Percentiles rank a stretch among this genome's conserved stretches.
These are phyloP conservation scores for Emmonsia crescens DNA, from an alignment of 2,329 filamentous ascomycete genomes.

Conservation along the genomic window DNA sequence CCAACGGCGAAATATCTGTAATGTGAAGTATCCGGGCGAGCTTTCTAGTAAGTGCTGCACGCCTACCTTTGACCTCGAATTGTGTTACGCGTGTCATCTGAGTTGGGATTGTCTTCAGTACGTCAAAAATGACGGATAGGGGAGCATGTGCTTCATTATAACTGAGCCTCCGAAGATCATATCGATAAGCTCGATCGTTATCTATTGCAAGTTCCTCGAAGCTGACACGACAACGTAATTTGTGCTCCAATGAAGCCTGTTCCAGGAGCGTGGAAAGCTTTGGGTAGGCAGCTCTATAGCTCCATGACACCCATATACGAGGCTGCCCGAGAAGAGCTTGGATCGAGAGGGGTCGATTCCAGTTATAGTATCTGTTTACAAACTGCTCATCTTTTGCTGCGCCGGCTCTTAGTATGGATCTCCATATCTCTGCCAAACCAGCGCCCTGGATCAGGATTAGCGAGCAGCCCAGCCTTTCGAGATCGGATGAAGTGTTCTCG, in stretches of 20 bases:
- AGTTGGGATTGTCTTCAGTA: neutral
- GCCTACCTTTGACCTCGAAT: neutral
- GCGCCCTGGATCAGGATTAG: neutral
- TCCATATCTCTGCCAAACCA: conserved; percentile 1
- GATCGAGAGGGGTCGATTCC: conserved; percentile 1
- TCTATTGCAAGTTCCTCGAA: conserved; percentile 3
- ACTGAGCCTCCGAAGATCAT: neutral
- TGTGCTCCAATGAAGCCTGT: conserved; percentile 5
- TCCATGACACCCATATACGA: conserved; percentile 7
- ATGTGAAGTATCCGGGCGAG: conserved; percentile 1
- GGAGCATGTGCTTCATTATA: conserved; percentile 6
- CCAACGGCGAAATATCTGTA: conserved; percentile 5
- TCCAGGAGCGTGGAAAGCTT: conserved; percentile 5
- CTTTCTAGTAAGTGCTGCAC: neutral
- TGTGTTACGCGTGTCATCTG: neutral
- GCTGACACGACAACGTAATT: conserved; percentile 5
- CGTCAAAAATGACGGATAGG: conserved; percentile 3
- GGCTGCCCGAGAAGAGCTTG: neutral
- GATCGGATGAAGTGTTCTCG: neutral
- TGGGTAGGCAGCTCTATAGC: conserved; percentile 7
- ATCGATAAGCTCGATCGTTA: neutral
- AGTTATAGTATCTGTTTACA: conserved; percentile 5
- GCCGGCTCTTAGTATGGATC: neutral
- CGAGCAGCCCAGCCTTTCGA: neutral
- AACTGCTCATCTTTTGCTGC: conserved; percentile 2